A percentile compares a stretch with the other conserved stretches of the same genome.
phyloP scores from a whole-genome alignment of 495 filamentous ascomycete species.

The Neurospora pannonica region DNA sequence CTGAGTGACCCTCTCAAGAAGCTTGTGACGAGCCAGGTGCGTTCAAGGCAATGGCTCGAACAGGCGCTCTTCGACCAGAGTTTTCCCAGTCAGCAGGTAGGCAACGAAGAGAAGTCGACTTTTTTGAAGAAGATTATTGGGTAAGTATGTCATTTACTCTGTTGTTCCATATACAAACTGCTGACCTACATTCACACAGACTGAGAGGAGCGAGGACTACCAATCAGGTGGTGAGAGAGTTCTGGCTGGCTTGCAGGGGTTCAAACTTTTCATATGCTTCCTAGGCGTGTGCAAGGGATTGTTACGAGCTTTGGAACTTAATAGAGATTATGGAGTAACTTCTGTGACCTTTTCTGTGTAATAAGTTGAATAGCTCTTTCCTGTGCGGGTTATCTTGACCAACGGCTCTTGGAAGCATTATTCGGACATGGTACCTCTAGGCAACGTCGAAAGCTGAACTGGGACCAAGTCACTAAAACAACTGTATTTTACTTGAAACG shows the following conservation, averaged over 20 bases:
- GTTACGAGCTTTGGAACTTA: neutral
- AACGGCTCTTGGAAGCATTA: neutral
- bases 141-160: slow-evolving; percentile 21
- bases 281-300: neutral
- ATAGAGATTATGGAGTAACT: neutral
- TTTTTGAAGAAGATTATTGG: slow-evolving; percentile 53
- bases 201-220: slow-evolving; percentile 13
- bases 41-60: slow-evolving; percentile 52
- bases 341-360: neutral
- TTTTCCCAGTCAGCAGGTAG: slow-evolving; percentile 51
- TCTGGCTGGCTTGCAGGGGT: slow-evolving; percentile 16
- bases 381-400: neutral
- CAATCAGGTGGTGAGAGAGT: slow-evolving; percentile 18
- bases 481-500: neutral
- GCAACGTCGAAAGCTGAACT: neutral
- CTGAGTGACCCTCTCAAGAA: slow-evolving; percentile 71
- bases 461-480: neutral
- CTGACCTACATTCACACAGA: slow-evolving; percentile 1
- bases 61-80: slow-evolving; percentile 40
- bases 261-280: slow-evolving; percentile 16
- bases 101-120: slow-evolving; percentile 46
- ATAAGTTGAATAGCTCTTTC: neutral
- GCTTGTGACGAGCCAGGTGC: slow-evolving; percentile 55
- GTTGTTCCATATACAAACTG: neutral
- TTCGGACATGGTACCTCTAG: neutral